A percentile compares a stretch with the other conserved stretches of the same genome.
Evolutionary conservation across 2,329 filamentous ascomycete species (phyloP).

Genomic region (Arthrobotrys sinensis): DNA sequence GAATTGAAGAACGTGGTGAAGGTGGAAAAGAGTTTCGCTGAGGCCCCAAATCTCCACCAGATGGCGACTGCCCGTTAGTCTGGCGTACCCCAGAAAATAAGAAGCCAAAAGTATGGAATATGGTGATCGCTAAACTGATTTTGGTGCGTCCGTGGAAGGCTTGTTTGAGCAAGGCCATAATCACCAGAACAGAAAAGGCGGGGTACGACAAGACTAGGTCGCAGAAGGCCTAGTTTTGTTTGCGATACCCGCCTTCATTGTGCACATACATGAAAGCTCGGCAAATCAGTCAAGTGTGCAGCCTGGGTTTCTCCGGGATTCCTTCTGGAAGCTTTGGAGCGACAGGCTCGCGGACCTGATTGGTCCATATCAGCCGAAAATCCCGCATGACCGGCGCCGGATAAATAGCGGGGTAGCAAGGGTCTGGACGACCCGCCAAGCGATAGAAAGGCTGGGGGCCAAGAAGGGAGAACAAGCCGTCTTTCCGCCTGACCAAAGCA

Average conservation of each 20-base stretch:
- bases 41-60: slow-evolving; percentile 33
- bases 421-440: slow-evolving; percentile 40
- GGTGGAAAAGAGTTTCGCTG: background rate
- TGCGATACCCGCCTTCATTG: slow-evolving; percentile 4
- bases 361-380: slow-evolving; percentile 60
- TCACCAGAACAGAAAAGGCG: slow-evolving; percentile 40
- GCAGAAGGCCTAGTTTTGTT: slow-evolving; percentile 5
- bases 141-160: slow-evolving; percentile 10
- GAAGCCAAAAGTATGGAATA: slow-evolving; percentile 8
- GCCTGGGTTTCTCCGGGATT: slow-evolving; percentile 56
- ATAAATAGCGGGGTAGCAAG: slow-evolving; percentile 60
- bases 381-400: slow-evolving; percentile 60
- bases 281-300: background rate
- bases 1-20: background rate
- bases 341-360: slow-evolving; percentile 17
- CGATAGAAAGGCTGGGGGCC: slow-evolving; percentile 29
- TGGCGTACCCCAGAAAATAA: slow-evolving; percentile 46
- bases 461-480: slow-evolving; percentile 54
- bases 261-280: background rate
- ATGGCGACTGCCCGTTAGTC: slow-evolving; percentile 2
- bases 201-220: slow-evolving; percentile 46
- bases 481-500: slow-evolving; percentile 59
- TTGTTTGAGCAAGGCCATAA: slow-evolving; percentile 28
- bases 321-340: slow-evolving; percentile 57
- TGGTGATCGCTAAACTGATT: slow-evolving; percentile 41